Percentiles rank a stretch among this genome's conserved stretches.
Conservation (phyloP, 176 grass and related monocot genomes). For the Avena eriantha region DNA sequence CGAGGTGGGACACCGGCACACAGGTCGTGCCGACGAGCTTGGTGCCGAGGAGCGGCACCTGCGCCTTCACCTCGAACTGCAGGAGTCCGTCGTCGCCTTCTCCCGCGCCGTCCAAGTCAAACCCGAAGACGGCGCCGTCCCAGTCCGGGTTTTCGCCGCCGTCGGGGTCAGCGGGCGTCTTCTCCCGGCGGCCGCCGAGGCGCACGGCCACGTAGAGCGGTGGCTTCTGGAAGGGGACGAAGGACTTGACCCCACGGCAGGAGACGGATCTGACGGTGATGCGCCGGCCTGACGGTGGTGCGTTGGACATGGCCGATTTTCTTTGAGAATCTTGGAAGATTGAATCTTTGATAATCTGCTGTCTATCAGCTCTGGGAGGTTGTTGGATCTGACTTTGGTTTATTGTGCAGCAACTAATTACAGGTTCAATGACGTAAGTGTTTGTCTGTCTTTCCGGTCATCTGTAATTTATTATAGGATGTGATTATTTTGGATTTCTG, state of each 20-base stretch:
- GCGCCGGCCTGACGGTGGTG: conserved; percentile 23
- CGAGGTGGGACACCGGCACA: conserved; percentile 50
- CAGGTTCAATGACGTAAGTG: not conserved
- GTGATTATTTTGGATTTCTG: not conserved
- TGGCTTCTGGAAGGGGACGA: conserved; percentile 62
- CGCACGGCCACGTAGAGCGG: conserved; percentile 60
- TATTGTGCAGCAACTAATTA: conserved; percentile 2
- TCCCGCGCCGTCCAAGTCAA: conserved; percentile 36
- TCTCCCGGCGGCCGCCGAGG: conserved; percentile 58
- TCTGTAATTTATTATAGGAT: not conserved
- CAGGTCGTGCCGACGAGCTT: conserved; percentile 60
- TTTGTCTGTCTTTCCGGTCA: not conserved
- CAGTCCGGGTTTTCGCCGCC: conserved; percentile 69
- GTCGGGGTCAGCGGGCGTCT: conserved; percentile 50
- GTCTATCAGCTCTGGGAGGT: not conserved
- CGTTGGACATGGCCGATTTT: conserved; percentile 39
- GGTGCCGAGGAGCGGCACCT: conserved; percentile 56
- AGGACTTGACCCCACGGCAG: conserved; percentile 61
- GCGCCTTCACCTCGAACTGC: conserved; percentile 62
- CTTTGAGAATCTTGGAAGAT: not conserved
- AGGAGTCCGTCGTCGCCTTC: conserved; percentile 19
- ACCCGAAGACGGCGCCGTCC: conserved; percentile 52
- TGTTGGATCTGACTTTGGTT: not conserved
- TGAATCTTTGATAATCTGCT: not conserved
- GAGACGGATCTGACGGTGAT: conserved; percentile 54